phyloP scores from a whole-genome alignment of 169 alveolate genomes.

The Cyclospora cayetanensis region DNA sequence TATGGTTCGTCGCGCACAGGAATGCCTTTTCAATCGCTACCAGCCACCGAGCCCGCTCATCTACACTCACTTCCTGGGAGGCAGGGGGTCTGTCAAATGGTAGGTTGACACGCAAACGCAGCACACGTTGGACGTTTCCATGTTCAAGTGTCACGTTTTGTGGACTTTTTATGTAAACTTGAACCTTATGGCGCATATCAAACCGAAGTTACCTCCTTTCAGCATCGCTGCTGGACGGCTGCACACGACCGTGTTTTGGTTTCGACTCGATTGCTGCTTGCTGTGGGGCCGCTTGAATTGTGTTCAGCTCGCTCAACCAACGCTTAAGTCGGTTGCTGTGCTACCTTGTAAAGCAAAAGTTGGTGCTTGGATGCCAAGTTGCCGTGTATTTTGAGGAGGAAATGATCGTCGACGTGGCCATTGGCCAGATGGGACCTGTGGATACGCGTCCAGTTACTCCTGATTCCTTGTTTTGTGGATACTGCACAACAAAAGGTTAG shows the following conservation, averaged over 20 bases:
- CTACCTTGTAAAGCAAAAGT: conserved; percentile 42
- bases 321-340: conserved; percentile 68
- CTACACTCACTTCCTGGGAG: conserved; percentile 62
- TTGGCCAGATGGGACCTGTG: conserved; percentile 80
- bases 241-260: too few species aligned
- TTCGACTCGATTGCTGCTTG: neutral
- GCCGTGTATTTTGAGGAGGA: conserved; percentile 75
- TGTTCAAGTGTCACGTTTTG: too few species aligned
- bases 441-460: conserved; percentile 73
- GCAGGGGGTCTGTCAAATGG: conserved; percentile 57
- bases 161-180: too few species aligned
- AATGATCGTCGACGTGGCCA: conserved; percentile 67
- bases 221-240: too few species aligned
- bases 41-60: conserved; percentile 67
- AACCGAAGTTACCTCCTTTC: too few species aligned
- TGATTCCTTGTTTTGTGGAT: conserved; percentile 72
- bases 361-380: conserved; percentile 77
- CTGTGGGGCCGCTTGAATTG: neutral
- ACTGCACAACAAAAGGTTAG: conserved; percentile 66
- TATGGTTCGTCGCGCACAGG: conserved; percentile 81
- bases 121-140: too few species aligned
- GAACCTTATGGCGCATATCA: too few species aligned
- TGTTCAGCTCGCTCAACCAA: conserved; percentile 61
- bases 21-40: conserved; percentile 72
- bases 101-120: too few species aligned